Conservation (phyloP, 176 grass and related monocot species). For the Alloteropsis semialata region DNA sequence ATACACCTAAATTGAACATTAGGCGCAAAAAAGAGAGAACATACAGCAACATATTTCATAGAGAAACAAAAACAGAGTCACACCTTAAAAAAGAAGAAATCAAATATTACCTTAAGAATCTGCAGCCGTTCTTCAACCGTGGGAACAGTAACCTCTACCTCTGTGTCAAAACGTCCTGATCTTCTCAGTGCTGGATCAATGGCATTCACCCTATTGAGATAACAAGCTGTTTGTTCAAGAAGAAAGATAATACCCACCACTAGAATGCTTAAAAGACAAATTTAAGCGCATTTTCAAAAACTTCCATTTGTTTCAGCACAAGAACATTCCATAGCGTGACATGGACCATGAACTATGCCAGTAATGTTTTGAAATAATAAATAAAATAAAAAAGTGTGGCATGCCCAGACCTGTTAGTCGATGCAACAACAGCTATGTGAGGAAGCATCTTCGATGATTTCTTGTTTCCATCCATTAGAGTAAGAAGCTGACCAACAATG, state of each 20-base stretch:
- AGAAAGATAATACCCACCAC: no score
- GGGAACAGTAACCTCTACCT: constrained; percentile 84
- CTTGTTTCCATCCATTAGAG: constrained; percentile 90
- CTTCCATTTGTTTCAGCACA: neutral
- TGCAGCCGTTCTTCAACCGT: constrained; percentile 70
- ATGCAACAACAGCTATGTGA: constrained; percentile 81
- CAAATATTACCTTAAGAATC: constrained; percentile 66
- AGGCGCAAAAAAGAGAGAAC: no score
- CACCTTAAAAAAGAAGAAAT: neutral
- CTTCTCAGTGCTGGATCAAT: constrained; percentile 38
- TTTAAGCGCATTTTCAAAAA: neutral
- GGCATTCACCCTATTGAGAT: no score
- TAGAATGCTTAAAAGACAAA: no score
- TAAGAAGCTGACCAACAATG: constrained; percentile 86
- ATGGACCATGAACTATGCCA: neutral
- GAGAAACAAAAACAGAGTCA: neutral
- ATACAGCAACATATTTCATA: neutral
- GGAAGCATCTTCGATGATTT: constrained; percentile 49
- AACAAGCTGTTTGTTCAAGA: no score
- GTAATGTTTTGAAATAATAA: no score
- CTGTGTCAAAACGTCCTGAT: constrained; percentile 81
- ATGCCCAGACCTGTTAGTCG: constrained; percentile 80
- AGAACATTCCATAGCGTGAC: neutral
- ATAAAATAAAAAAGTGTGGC: no score
- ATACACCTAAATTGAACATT: neutral